phyloP scores from a whole-genome alignment of 139 green algal species.

The Chlorella sorokiniana region DNA sequence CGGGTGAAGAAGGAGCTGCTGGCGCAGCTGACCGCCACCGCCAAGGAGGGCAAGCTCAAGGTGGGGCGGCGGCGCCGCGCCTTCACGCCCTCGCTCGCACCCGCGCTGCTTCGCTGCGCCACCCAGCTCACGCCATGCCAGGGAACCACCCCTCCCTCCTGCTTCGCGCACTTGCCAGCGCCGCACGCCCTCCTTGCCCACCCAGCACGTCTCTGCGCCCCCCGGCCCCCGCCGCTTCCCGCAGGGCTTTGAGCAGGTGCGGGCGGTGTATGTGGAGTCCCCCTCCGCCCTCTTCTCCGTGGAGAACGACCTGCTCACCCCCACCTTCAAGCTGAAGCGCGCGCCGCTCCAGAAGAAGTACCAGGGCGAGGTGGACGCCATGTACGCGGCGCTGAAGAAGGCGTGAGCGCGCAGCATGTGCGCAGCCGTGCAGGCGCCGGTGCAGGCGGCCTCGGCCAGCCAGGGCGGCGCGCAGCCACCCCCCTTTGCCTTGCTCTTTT shows the following conservation, averaged over 20 bases:
- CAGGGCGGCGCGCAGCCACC: no score
- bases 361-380: slow-evolving; percentile 63
- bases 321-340: slow-evolving; percentile 91
- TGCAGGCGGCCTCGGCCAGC: background rate
- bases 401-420: background rate
- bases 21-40: slow-evolving; percentile 58
- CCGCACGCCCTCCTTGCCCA: no score
- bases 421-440: background rate
- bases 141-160: background rate
- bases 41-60: slow-evolving; percentile 89
- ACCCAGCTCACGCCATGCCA: background rate
- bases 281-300: slow-evolving; percentile 60
- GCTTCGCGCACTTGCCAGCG: background rate
- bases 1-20: slow-evolving; percentile 51
- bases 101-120: no score
- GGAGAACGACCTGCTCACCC: slow-evolving; percentile 81
- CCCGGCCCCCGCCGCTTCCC: background rate
- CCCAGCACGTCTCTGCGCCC: no score
- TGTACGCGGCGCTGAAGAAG: slow-evolving; percentile 73
- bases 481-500: no score
- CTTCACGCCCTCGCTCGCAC: no score
- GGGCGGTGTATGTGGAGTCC: slow-evolving; percentile 64
- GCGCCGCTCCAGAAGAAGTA: slow-evolving; percentile 76
- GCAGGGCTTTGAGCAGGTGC: slow-evolving; percentile 77
- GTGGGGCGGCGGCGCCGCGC: slow-evolving; percentile 10